A percentile compares a stretch with the other conserved stretches of the same genome.
phyloP scores from a whole-genome alignment of 1,139 yeast genomes.

The Debaryomyces robertsiae region DNA sequence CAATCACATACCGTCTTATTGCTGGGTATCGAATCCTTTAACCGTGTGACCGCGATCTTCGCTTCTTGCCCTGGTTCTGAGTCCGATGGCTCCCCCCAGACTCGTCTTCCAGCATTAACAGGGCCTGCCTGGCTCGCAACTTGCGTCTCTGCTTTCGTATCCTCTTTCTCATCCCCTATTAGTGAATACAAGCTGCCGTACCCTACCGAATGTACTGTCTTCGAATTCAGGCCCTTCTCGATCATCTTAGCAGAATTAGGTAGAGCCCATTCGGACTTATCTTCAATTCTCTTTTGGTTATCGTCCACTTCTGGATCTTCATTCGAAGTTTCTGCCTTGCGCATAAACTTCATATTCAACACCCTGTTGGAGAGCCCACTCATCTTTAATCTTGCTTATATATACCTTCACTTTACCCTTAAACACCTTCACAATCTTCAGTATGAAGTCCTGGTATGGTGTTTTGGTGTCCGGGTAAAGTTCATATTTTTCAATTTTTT shows the following conservation, averaged over 20 bases:
- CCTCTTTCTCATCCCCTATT: slow-evolving; percentile 20
- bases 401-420: not conserved
- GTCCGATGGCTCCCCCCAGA: slow-evolving; percentile 31
- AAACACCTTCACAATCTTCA: not conserved
- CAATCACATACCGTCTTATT: slow-evolving; percentile 15
- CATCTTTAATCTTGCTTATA: slow-evolving; percentile 22
- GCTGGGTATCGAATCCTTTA: slow-evolving; percentile 18
- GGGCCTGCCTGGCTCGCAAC: slow-evolving; percentile 11
- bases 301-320: slow-evolving; percentile 37
- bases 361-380: slow-evolving; percentile 62
- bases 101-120: slow-evolving; percentile 25
- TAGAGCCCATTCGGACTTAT: slow-evolving; percentile 64
- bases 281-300: slow-evolving; percentile 44
- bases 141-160: slow-evolving; percentile 14
- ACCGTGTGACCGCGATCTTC: slow-evolving; percentile 30
- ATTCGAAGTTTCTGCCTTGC: slow-evolving; percentile 30
- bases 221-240: slow-evolving; percentile 24
- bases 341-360: slow-evolving; percentile 72
- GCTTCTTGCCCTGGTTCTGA: no score
- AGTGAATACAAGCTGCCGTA: slow-evolving; percentile 44
- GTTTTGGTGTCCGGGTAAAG: slow-evolving; percentile 8
- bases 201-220: slow-evolving; percentile 45
- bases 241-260: slow-evolving; percentile 33
- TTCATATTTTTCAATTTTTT: slow-evolving; percentile 10
- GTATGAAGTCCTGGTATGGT: no score